Evolutionary conservation across 2,329 filamentous ascomycete genomes (phyloP).

Genomic region (Colletotrichum shisoi): DNA sequence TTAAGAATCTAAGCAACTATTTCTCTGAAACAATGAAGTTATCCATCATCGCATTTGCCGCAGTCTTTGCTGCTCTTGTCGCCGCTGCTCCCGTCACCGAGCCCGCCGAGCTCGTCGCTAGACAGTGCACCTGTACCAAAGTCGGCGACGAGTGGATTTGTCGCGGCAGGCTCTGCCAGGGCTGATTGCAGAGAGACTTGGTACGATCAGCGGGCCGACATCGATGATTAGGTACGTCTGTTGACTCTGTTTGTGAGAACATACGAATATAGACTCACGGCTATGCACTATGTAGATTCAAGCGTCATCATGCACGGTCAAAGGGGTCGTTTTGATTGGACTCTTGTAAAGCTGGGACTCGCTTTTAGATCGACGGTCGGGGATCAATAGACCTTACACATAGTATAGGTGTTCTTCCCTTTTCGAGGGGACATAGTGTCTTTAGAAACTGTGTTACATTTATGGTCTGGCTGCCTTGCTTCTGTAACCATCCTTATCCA

Average conservation of each 20-base stretch:
- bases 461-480: too few relatives aligned
- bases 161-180: conserved; percentile 18
- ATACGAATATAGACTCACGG: too few relatives aligned
- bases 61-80: conserved; percentile 12
- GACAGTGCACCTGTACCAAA: conserved; percentile 24
- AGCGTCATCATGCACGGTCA: too few relatives aligned
- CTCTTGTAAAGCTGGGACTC: too few relatives aligned
- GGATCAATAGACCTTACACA: too few relatives aligned
- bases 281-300: too few relatives aligned
- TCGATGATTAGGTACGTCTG: neutral
- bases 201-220: neutral
- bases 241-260: neutral
- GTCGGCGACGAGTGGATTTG: conserved; percentile 12
- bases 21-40: conserved; percentile 17
- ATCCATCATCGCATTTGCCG: conserved; percentile 14
- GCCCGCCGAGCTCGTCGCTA: conserved; percentile 14
- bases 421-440: too few relatives aligned
- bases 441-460: too few relatives aligned
- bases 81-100: conserved; percentile 5
- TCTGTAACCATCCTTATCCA: too few relatives aligned
- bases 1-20: neutral
- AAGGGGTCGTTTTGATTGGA: too few relatives aligned
- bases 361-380: too few relatives aligned
- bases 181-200: neutral
- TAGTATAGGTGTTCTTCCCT: too few relatives aligned